Percentiles rank a stretch among this genome's conserved stretches.
These are phyloP conservation scores for Stagonosporopsis chrysanthemi DNA, from an alignment of 2,329 filamentous ascomycete genomes.

Conservation along the genomic window DNA sequence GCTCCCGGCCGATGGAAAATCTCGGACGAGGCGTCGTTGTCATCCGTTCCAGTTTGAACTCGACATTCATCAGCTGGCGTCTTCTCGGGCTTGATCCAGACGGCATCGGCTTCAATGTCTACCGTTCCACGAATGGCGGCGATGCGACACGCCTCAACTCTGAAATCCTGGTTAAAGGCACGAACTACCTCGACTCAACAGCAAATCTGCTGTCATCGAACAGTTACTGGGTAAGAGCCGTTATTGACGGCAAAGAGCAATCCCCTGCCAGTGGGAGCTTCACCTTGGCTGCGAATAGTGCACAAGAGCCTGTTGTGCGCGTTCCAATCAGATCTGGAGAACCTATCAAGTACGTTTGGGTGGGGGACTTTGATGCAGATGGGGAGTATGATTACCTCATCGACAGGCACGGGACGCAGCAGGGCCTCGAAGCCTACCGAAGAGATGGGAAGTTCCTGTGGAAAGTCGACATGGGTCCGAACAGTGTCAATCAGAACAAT, in stretches of 20 bases:
- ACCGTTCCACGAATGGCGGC: constrained; percentile 7
- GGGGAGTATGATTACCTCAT: constrained; percentile 21
- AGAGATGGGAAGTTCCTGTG: constrained; percentile 16
- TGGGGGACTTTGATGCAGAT: constrained; percentile 19
- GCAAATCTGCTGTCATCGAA: constrained; percentile 5
- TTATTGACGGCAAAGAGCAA: constrained; percentile 13
- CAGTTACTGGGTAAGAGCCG: constrained; percentile 8
- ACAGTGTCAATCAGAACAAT: constrained; percentile 22
- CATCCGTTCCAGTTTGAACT: constrained; percentile 4
- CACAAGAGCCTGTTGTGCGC: constrained; percentile 8
- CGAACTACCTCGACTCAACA: constrained; percentile 16
- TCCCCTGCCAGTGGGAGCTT: constrained; percentile 14
- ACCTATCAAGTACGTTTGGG: constrained; percentile 19
- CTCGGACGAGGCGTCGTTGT: constrained; percentile 14
- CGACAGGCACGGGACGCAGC: constrained; percentile 12
- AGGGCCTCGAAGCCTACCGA: constrained; percentile 16
- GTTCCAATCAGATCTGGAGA: constrained; percentile 4
- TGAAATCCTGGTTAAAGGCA: constrained; percentile 6
- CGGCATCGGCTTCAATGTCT: constrained; percentile 19
- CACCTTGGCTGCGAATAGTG: constrained; percentile 7
- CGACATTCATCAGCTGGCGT: constrained; percentile 16
- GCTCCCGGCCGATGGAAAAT: constrained; percentile 14
- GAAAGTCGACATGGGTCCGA: constrained; percentile 15
- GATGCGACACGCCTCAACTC: constrained; percentile 8
- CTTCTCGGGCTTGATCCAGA: constrained; percentile 13